phyloP scores from a whole-genome alignment of 495 filamentous ascomycete genomes.

The Elaphomyces granulatus region DNA sequence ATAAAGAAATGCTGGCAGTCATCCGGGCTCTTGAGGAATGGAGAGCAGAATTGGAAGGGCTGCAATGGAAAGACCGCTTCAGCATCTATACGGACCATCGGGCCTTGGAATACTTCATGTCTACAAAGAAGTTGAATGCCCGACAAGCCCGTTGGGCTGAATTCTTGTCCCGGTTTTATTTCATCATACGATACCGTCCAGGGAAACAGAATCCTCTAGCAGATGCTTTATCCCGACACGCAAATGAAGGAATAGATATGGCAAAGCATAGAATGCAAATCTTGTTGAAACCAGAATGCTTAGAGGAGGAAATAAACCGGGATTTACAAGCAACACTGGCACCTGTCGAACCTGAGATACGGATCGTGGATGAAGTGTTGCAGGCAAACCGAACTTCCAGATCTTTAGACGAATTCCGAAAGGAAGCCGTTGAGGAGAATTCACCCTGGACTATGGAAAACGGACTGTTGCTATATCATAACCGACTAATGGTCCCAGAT shows the following conservation, averaged over 20 bases:
- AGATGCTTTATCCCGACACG: background rate
- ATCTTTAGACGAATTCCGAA: background rate
- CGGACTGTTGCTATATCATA: background rate
- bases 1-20: conserved; percentile 18
- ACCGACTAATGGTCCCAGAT: background rate
- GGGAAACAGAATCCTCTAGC: conserved; percentile 6
- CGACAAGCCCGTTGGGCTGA: conserved; percentile 12
- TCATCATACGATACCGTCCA: conserved; percentile 14
- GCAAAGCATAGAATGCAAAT: background rate
- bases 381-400: too few relatives aligned
- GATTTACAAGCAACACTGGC: too few relatives aligned
- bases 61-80: conserved; percentile 6
- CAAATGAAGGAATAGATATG: background rate
- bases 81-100: conserved; percentile 10
- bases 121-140: conserved; percentile 6
- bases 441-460: background rate
- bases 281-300: background rate
- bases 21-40: conserved; percentile 15
- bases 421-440: background rate
- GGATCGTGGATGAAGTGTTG: too few relatives aligned
- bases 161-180: conserved; percentile 14
- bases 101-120: conserved; percentile 17
- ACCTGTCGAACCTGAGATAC: too few relatives aligned
- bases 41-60: conserved; percentile 11
- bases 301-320: background rate